Conservation (phyloP, 345 rosid genomes). For the Salix brachista region DNA sequence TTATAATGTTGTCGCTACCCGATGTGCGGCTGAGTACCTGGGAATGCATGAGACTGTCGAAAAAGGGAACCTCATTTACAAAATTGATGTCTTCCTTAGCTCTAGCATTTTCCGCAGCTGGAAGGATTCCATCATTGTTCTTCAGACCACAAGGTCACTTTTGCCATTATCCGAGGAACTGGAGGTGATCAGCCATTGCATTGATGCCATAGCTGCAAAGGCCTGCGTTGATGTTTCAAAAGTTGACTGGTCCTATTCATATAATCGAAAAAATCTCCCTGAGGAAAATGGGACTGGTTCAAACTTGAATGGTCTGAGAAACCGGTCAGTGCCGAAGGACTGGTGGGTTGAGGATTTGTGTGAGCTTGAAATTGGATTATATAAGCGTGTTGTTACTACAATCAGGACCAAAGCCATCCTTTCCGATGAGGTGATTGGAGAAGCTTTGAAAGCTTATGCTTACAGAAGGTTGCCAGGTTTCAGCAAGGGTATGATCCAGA, state of each 20-base stretch:
- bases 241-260: conserved; percentile 83
- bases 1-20: conserved; percentile 61
- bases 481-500: conserved; percentile 54
- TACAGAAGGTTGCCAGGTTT: conserved; percentile 66
- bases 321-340: conserved; percentile 59
- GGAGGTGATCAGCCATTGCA: conserved; percentile 50
- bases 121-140: conserved; percentile 85
- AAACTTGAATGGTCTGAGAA: conserved; percentile 32
- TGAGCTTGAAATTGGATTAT: conserved; percentile 66
- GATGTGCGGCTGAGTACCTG: conserved; percentile 79
- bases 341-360: conserved; percentile 97
- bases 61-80: conserved; percentile 77
- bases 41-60: conserved; percentile 75
- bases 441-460: conserved; percentile 79
- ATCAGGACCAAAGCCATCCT: conserved; percentile 45
- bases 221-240: conserved; percentile 57
- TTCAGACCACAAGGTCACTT: conserved; percentile 55
- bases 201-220: conserved; percentile 63
- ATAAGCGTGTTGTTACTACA: conserved; percentile 48
- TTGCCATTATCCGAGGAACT: conserved; percentile 64
- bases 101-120: conserved; percentile 75
- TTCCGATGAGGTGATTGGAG: conserved; percentile 65
- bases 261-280: conserved; percentile 61
- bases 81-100: conserved; percentile 74
- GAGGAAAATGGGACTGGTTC: conserved; percentile 51